These are phyloP conservation scores for Xylariaceae sp. DNA, from an alignment of 2,329 filamentous ascomycete genomes.

Conservation along the genomic window DNA sequence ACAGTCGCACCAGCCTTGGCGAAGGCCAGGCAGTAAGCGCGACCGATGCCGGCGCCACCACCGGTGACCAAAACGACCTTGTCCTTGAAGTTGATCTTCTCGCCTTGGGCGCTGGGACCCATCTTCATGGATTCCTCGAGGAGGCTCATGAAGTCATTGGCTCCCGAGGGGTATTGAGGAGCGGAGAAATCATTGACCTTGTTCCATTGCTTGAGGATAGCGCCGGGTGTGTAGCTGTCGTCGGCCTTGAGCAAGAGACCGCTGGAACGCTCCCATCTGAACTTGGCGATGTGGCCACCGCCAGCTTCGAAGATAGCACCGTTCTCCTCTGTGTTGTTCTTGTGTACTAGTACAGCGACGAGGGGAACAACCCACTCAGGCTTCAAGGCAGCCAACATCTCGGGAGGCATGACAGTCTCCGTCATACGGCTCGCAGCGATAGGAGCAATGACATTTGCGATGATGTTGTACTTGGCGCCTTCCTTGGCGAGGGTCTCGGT, in stretches of 20 bases:
- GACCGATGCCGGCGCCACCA: constrained; percentile 85
- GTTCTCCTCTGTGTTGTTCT: constrained; percentile 75
- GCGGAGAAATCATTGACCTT: constrained; percentile 81
- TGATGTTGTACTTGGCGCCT: constrained; percentile 95
- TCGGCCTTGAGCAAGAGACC: constrained; percentile 89
- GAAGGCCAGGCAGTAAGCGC: constrained; percentile 86
- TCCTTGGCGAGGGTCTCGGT: constrained; percentile 98
- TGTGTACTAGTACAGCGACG: constrained; percentile 83
- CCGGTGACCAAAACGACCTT: constrained; percentile 86
- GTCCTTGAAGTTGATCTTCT: constrained; percentile 75
- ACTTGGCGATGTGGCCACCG: constrained; percentile 86
- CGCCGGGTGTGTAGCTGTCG: constrained; percentile 79
- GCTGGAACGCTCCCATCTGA: constrained; percentile 89
- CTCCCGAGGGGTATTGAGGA: constrained; percentile 76
- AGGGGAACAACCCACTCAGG: constrained; percentile 95
- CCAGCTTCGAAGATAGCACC: constrained; percentile 92
- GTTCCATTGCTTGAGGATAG: constrained; percentile 85
- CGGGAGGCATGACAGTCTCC: constrained; percentile 90
- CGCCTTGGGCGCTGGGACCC: constrained; percentile 65
- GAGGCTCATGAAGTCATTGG: constrained; percentile 82
- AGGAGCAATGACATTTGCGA: constrained; percentile 90
- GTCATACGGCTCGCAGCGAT: constrained; percentile 96
- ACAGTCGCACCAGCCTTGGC: constrained; percentile 77
- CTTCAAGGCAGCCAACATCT: constrained; percentile 78
- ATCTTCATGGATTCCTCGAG: constrained; percentile 81